A percentile compares a stretch with the other conserved stretches of the same genome.
Evolutionary conservation across 352 stramenopile genomes (phyloP).

Genomic region (Phytophthora crassamura): DNA sequence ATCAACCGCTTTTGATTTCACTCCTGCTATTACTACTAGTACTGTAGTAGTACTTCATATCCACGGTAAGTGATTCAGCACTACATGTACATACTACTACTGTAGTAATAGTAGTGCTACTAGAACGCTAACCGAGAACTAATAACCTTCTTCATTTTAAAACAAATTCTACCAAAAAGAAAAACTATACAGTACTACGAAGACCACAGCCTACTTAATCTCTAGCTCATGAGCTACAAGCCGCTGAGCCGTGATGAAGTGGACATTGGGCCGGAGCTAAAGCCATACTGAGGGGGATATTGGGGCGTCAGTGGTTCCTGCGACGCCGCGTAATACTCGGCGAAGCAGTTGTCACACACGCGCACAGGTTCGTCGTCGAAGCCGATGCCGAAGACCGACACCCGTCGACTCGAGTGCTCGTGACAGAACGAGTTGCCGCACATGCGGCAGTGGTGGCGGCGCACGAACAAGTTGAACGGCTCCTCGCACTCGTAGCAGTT

Average conservation of each 20-base stretch:
- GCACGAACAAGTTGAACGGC: constrained; percentile 84
- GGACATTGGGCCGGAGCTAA: constrained; percentile 39
- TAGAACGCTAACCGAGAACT: no score
- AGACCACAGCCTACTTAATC: constrained; percentile 5
- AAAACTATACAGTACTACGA: constrained; percentile 26
- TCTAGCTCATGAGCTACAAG: constrained; percentile 34
- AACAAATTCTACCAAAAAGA: constrained; percentile 23
- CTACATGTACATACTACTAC: no score
- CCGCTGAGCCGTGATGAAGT: constrained; percentile 40
- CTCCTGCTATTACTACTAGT: no score
- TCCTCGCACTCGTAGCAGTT: constrained; percentile 89
- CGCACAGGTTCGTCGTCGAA: constrained; percentile 87
- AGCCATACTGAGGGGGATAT: constrained; percentile 31
- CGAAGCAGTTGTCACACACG: constrained; percentile 89
- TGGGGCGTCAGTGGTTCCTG: constrained; percentile 35
- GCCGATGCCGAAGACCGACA: constrained; percentile 78
- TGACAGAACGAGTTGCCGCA: constrained; percentile 90
- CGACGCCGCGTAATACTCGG: constrained; percentile 65
- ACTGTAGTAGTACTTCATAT: no score
- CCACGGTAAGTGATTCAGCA: no score
- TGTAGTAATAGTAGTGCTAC: no score
- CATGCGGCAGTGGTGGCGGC: constrained; percentile 88
- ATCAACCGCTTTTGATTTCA: no score
- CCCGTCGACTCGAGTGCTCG: constrained; percentile 80
- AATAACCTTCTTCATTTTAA: constrained; percentile 11